Evolutionary conservation across 2,329 filamentous ascomycete species (phyloP).

Genomic region (Cytospora schulzeri): DNA sequence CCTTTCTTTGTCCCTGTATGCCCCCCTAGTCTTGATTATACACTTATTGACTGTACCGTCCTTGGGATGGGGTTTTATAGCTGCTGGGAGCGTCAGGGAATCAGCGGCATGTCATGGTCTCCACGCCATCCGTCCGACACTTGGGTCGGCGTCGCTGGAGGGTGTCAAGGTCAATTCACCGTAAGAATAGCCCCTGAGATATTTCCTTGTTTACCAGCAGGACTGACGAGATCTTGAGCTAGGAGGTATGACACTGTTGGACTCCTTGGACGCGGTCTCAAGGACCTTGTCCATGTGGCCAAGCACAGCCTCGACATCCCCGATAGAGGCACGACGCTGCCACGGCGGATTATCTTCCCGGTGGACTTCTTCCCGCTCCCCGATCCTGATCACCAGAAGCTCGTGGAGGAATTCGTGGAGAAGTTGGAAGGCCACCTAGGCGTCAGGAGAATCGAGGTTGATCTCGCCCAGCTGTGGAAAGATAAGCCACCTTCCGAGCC

Average conservation of each 20-base stretch:
- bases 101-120: constrained; percentile 22
- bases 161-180: constrained; percentile 16
- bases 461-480: constrained; percentile 15
- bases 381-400: constrained; percentile 13
- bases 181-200: background rate
- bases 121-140: constrained; percentile 20
- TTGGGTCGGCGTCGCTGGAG: constrained; percentile 18
- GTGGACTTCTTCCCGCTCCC: constrained; percentile 21
- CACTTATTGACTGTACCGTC: background rate
- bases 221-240: background rate
- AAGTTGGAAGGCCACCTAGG: constrained; percentile 16
- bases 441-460: background rate
- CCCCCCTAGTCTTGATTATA: constrained; percentile 30
- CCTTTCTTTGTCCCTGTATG: constrained; percentile 33
- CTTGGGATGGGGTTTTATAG: background rate
- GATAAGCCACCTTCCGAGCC: constrained; percentile 7
- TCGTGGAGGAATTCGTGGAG: constrained; percentile 18
- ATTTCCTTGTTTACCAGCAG: too few species aligned
- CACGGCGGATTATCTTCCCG: constrained; percentile 18
- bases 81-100: constrained; percentile 17
- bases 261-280: constrained; percentile 13
- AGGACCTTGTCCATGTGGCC: constrained; percentile 13
- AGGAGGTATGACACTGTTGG: constrained; percentile 27
- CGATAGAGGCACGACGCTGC: background rate
- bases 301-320: constrained; percentile 17